phyloP scores from a whole-genome alignment of 768 basidiomycete genomes.

The Kwoniella europaea region DNA sequence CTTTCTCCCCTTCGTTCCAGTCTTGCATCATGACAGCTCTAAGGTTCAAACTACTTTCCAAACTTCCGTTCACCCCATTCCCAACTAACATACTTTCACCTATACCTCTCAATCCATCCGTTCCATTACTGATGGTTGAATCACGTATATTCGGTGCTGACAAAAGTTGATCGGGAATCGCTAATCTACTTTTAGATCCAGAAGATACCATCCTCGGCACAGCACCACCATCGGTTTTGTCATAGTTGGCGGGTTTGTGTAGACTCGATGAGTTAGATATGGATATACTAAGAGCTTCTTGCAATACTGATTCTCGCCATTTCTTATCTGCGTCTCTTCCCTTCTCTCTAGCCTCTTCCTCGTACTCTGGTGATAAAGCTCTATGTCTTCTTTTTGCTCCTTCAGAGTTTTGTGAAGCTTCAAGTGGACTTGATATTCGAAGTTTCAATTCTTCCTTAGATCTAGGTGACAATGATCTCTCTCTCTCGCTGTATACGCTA shows the following conservation, averaged over 20 bases:
- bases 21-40: slow-evolving; percentile 14
- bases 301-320: slow-evolving; percentile 25
- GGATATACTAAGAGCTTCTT: slow-evolving; percentile 12
- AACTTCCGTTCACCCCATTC: not conserved
- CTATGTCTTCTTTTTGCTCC: not conserved
- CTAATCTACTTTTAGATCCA: slow-evolving; percentile 19
- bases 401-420: not conserved
- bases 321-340: slow-evolving; percentile 15
- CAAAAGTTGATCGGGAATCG: slow-evolving; percentile 13
- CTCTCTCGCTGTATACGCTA: not conserved
- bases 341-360: slow-evolving; percentile 2
- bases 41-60: slow-evolving; percentile 15
- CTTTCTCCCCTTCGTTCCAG: not conserved
- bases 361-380: not conserved
- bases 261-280: slow-evolving; percentile 18
- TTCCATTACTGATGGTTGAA: not conserved
- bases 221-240: not conserved
- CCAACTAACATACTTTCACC: slow-evolving; percentile 11
- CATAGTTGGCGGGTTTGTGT: slow-evolving; percentile 4
- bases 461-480: not conserved
- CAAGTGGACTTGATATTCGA: slow-evolving; percentile 22
- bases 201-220: slow-evolving; percentile 20
- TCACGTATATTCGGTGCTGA: not conserved
- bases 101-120: slow-evolving; percentile 3
- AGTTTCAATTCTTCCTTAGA: slow-evolving; percentile 12